Evolutionary conservation across 495 filamentous ascomycete genomes (phyloP), one percentile per base, ranked within the genome.

Genomic region (Podospora conica): DNA sequence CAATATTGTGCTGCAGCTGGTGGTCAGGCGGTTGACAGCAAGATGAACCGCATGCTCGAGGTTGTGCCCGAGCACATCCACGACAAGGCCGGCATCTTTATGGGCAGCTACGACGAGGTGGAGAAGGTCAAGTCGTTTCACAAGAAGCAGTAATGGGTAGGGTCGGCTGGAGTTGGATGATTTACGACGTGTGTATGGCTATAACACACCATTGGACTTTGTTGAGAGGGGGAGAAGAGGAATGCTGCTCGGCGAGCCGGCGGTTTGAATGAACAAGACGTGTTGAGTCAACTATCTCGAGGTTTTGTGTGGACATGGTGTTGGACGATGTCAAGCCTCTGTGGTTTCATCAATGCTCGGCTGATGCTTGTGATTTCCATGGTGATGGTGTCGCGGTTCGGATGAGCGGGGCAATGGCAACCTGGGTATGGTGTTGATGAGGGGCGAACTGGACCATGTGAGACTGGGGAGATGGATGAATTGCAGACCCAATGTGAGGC

Each of bases 21-120:
- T 68, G 95, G 95, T 57, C 86, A 95, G 78, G 95, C 95, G 3
- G 82, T 98, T 21, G 89, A 97, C 78, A 91, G 90, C 78, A 86
- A 87, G 53, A 95, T 96, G 90, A 79, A 87, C 66, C 88, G 95
- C 48, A 92, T 98, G 88, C 81, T 98, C 64, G 87, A 90, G 57
- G 89, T 97, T 60, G 87, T 92, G 2, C 95, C 95, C 0, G 90
- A 97, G 77, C 85, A 91, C 75, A 98, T 98, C 70, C 95, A 98
- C 75, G 95, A 98, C 81, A 87, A 89, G 71, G 92, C 92, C 23
- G 95, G 95, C 70, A 97, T 98, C 71, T 98, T 94, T 83, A 84
- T 98, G 80, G 95, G 95, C 66, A 96, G 91, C 61, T 90, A 90
- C 67, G 90, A 96, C 64, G 95, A 98, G 84, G 87, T 98, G 24